Evolutionary conservation across 805 yeast species (phyloP), one percentile per base, ranked within the genome.

Genomic region (Zygosaccharomyces rouxii): DNA sequence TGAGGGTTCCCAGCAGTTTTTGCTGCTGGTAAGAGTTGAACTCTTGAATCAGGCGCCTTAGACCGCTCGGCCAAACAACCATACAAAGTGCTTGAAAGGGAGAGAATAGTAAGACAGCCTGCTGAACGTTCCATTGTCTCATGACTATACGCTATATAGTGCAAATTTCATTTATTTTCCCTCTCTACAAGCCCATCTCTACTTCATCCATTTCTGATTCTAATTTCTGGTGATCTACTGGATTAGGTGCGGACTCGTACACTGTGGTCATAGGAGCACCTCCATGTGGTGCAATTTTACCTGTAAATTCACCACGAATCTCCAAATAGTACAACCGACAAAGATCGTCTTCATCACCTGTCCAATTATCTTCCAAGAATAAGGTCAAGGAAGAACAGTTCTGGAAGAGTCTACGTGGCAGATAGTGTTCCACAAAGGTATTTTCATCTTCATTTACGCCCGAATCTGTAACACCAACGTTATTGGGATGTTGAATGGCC

Each of bases 221-320:
- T 39, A 67, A 18, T 42, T 67, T 74, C 55, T 76, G 80, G 65
- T 92, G 97, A 63, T 90, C 97, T 1, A 84, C 80, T 0, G 97
- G 97, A 63, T 90, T 90, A 2, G 97, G 94, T 0, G 96, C 95
- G 47, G 89, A 79, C 67, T 92, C 98, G 65, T 90, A 92, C 18
- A 86, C 61, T 0, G 96, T 75, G 13, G 85, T 74, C 14, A 88
- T 79, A 0, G 96, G 96, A 3, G 54, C 55, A 14, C 58, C 55
- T 10, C 52, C 50, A 31, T 45, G 44, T 3, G 48, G 29, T 5
- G 42, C 46, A 16, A 42, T 38, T 23, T 52, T 46, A 3, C 57
- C 52, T 7, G 78, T 72, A 50, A 66, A 76, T 54, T 80, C 85
- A 1, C 98, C 98, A 40, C 97, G 72, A 22, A 92, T 65, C 49